Base-by-base conservation (phyloP, 768 basidiomycete genomes). In the Nevesoporus exiguus region DNA sequence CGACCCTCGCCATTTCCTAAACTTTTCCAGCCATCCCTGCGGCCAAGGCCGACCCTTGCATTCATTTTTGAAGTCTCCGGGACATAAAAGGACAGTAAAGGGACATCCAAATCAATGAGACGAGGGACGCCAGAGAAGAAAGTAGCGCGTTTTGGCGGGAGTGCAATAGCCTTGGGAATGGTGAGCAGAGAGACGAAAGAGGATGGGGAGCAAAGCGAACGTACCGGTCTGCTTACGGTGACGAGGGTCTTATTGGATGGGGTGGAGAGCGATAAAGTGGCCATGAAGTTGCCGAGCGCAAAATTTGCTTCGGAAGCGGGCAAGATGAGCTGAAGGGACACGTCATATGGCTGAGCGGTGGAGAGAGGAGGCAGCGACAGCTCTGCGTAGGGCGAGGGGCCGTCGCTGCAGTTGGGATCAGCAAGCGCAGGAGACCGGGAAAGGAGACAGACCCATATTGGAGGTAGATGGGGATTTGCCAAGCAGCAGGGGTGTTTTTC, bases 241-340 rank as follows among this genome's bases (percentile, higher is more conserved):
- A 73, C 69, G 24, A 93, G 71, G 7, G 88, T 86, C 61, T 77
- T 80, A 67, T 91, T 91, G 17, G 77, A 76, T 27, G 75, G 60
- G 0, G 84, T 83, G 3, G 73, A 74, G 25, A 93, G 70, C 1
- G 78, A 82, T 33, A 93, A 66, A 41, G 76, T 79, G 5, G 82
- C 74, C 91, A 93, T 93, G 69, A 93, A 93, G 67, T 93, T 93
- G 39, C 91, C 91, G 3, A 93, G 80, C 5, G 75, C 83, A 61
- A 80, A 74, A 71, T 90, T 93, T 21, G 83, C 69, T 54, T 84
- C 81, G 17, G 79, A 79, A 4, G 81, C 75, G 11, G 91, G 91
- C 7, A 93, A 74, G 27, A 73, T 68, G 15, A 93, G 73, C 49
- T 82, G 79, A 15, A 93, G 70, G 41, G 83, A 83, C 47, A 93